These are phyloP conservation scores for Eragrostis tef DNA, from an alignment of 202 grass and related monocot genomes.

Conservation along the genomic window DNA sequence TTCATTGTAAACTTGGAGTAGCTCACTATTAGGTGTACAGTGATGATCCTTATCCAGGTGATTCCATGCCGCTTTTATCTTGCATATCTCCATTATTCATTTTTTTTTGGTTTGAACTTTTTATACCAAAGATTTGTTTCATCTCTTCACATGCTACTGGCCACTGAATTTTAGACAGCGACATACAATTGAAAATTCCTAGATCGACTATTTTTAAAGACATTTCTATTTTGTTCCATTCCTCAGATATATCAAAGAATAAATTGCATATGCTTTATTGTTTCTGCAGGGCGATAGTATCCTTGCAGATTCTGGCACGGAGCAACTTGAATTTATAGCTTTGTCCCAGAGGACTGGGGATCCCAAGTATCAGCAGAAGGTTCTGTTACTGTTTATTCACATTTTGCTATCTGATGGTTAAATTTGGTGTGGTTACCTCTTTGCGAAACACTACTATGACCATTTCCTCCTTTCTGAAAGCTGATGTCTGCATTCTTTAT, in stretches of 20 bases:
- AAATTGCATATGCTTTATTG: slow-evolving; percentile 27
- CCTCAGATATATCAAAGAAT: slow-evolving; percentile 29
- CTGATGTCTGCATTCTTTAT: slow-evolving; percentile 13
- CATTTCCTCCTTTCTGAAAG: not conserved
- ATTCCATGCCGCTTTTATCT: not conserved
- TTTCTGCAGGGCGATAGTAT: slow-evolving; percentile 84
- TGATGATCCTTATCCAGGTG: slow-evolving; percentile 17
- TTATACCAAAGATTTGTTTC: slow-evolving; percentile 29
- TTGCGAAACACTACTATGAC: slow-evolving; percentile 15
- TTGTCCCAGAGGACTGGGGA: slow-evolving; percentile 94
- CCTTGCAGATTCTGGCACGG: slow-evolving; percentile 95
- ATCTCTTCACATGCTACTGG: slow-evolving; percentile 19
- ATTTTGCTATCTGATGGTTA: slow-evolving; percentile 29
- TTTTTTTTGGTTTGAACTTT: slow-evolving; percentile 13
- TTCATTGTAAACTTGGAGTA: slow-evolving; percentile 20
- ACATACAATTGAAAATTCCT: slow-evolving; percentile 5
- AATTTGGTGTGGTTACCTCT: slow-evolving; percentile 10
- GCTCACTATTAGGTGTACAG: slow-evolving; percentile 30
- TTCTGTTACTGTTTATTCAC: slow-evolving; percentile 41
- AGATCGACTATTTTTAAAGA: slow-evolving; percentile 1
- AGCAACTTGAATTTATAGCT: slow-evolving; percentile 98
- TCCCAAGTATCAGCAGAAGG: slow-evolving; percentile 91
- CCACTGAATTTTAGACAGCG: not conserved
- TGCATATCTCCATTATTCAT: not conserved
- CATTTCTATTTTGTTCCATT: slow-evolving; percentile 28